Percentiles rank a stretch among this genome's conserved stretches.
Conservation (phyloP, 2,329 filamentous ascomycete species). For the Trichoderma harzianum region DNA sequence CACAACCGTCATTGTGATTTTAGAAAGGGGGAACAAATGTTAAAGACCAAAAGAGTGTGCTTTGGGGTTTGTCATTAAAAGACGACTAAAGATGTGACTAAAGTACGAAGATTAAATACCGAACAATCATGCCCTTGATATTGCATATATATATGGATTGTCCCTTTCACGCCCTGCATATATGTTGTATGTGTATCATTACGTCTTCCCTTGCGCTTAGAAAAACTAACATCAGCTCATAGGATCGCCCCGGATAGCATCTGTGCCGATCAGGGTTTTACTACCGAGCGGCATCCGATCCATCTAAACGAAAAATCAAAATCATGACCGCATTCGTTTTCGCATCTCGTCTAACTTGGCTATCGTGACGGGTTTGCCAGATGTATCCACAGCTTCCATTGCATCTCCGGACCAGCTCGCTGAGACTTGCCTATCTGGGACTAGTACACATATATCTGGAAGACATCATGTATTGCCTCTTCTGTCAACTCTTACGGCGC, state of each 20-base stretch:
- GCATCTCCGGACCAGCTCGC: slow-evolving; percentile 1
- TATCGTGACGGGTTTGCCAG: neutral
- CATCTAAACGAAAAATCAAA: neutral
- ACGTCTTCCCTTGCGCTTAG: neutral
- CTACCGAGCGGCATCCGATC: neutral
- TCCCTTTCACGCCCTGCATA: neutral
- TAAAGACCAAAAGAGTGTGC: neutral
- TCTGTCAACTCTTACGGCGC: neutral
- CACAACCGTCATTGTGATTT: neutral
- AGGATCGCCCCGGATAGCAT: neutral
- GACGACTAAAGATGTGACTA: neutral
- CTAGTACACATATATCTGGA: neutral
- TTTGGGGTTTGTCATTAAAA: neutral
- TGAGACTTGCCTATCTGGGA: neutral
- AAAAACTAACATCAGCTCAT: neutral
- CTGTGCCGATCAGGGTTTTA: neutral
- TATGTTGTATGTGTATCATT: neutral
- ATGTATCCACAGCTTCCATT: neutral
- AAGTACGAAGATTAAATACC: neutral
- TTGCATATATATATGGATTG: neutral
- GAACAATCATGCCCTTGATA: neutral
- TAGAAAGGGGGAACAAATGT: neutral
- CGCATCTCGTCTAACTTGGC: neutral
- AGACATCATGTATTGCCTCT: neutral
- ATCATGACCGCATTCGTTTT: neutral